Evolutionary conservation across 2,329 filamentous ascomycete genomes (phyloP).

Genomic region (Ophiostoma fasciatum): DNA sequence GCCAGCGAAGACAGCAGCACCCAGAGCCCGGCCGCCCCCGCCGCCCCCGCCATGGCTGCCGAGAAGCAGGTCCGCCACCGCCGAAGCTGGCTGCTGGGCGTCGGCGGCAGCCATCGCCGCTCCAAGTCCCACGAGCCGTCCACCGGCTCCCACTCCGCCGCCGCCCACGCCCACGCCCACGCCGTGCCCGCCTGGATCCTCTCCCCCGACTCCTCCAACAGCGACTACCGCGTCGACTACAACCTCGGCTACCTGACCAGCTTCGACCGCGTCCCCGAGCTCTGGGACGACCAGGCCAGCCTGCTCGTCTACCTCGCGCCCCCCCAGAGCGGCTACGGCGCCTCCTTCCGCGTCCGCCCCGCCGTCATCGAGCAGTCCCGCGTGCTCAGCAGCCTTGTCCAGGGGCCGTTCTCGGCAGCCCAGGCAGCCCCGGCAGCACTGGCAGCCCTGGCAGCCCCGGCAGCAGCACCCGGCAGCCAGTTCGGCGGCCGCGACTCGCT

Average conservation of each 20-base stretch:
- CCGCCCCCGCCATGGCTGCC: no score
- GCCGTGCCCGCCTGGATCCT: slow-evolving; percentile 42
- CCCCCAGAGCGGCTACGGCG: slow-evolving; percentile 30
- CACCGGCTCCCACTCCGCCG: slow-evolving; percentile 4
- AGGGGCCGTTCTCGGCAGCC: slow-evolving; percentile 21
- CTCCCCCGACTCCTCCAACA: slow-evolving; percentile 33
- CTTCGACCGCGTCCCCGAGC: slow-evolving; percentile 46
- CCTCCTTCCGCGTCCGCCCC: slow-evolving; percentile 46
- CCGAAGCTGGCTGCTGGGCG: slow-evolving; percentile 40
- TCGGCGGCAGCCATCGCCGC: slow-evolving; percentile 25
- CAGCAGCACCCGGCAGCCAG: no score
- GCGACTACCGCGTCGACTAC: slow-evolving; percentile 41
- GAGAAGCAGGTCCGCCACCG: no score
- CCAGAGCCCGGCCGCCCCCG: no score
- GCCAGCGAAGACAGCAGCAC: slow-evolving; percentile 22
- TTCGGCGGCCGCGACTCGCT: slow-evolving; percentile 34
- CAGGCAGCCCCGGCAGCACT: slow-evolving; percentile 25
- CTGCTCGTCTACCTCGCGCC: slow-evolving; percentile 44
- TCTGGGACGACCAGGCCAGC: slow-evolving; percentile 48
- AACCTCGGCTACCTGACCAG: slow-evolving; percentile 35
- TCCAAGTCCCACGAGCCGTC: slow-evolving; percentile 29
- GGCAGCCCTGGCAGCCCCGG: slow-evolving; percentile 20
- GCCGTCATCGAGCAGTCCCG: slow-evolving; percentile 38
- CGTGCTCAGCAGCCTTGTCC: slow-evolving; percentile 38
- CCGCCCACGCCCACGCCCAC: no score